phyloP scores from a whole-genome alignment of 2,329 filamentous ascomycete species.

The Aspergillus udagawae region DNA sequence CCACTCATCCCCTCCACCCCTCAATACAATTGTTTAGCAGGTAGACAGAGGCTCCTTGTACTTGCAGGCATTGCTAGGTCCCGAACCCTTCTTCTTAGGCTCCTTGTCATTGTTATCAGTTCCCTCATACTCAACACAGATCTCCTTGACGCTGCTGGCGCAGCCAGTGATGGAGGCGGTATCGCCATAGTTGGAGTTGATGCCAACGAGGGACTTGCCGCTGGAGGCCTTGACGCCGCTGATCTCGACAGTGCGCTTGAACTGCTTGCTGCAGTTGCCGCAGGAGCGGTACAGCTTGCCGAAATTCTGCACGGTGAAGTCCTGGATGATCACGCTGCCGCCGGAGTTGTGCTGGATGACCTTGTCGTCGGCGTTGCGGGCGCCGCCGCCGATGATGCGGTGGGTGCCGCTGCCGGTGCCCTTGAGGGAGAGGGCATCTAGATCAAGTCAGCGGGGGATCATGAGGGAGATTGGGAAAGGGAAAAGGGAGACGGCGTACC shows the following conservation, averaged over 20 bases:
- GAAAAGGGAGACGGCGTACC: conserved; percentile 18
- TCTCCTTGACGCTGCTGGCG: conserved; percentile 28
- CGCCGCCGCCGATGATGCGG: conserved; percentile 35
- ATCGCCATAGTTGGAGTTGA: conserved; percentile 41
- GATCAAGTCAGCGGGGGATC: neutral
- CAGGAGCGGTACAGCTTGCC: conserved; percentile 48
- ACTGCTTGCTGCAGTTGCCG: conserved; percentile 40
- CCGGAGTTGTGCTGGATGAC: conserved; percentile 36
- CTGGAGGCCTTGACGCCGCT: conserved; percentile 29
- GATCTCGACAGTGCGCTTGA: conserved; percentile 30
- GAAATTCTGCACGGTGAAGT: conserved; percentile 39
- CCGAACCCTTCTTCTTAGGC: conserved; percentile 1
- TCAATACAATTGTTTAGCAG: neutral
- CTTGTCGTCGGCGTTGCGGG: conserved; percentile 31
- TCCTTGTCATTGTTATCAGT: neutral
- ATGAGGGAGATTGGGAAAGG: neutral
- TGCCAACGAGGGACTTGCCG: conserved; percentile 27
- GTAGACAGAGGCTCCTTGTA: neutral
- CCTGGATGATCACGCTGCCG: conserved; percentile 30
- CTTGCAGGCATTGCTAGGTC: conserved; percentile 1
- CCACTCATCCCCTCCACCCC: neutral
- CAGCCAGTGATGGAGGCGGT: conserved; percentile 22
- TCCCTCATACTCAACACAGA: conserved; percentile 35
- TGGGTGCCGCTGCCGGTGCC: conserved; percentile 27
- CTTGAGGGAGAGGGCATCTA: conserved; percentile 34